A percentile compares a stretch with the other conserved stretches of the same genome.
These are phyloP conservation scores for Diaporthe citri DNA, from an alignment of 2,329 filamentous ascomycete species.

Conservation along the genomic window DNA sequence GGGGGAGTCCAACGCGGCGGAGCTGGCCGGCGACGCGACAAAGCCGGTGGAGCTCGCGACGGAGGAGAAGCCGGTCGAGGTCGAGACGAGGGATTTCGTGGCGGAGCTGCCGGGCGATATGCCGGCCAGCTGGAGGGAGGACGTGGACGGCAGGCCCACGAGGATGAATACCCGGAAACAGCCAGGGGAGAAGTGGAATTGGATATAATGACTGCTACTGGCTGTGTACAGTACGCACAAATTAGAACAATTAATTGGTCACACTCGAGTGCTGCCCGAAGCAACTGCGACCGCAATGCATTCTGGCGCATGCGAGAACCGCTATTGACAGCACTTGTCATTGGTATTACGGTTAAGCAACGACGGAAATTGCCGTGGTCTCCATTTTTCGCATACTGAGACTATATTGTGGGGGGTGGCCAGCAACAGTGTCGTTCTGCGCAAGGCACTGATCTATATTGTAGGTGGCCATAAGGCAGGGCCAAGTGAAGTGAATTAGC, in stretches of 20 bases:
- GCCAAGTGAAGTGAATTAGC: background rate
- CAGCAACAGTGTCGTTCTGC: background rate
- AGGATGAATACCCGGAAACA: slow-evolving; percentile 21
- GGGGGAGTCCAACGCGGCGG: slow-evolving; percentile 10
- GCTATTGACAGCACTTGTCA: background rate
- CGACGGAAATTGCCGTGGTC: background rate
- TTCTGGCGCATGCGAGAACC: background rate
- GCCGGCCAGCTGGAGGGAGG: slow-evolving; percentile 9
- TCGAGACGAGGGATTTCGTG: background rate
- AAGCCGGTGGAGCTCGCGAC: slow-evolving; percentile 23
- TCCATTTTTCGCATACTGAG: too few species aligned
- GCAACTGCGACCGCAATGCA: background rate
- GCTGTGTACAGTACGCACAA: background rate
- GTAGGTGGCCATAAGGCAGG: background rate
- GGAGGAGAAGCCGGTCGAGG: slow-evolving; percentile 13
- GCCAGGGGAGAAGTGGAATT: slow-evolving; percentile 19
- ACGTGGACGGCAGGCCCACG: background rate
- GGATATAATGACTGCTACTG: slow-evolving; percentile 3
- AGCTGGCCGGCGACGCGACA: slow-evolving; percentile 20
- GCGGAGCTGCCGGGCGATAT: slow-evolving; percentile 18
- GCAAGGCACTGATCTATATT: background rate
- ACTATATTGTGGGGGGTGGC: background rate
- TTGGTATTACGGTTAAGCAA: background rate
- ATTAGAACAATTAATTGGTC: background rate
- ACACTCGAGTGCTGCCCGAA: background rate